These are phyloP conservation scores for Zea luxurians DNA, from an alignment of 176 grass and related monocot genomes.

Conservation along the genomic window DNA sequence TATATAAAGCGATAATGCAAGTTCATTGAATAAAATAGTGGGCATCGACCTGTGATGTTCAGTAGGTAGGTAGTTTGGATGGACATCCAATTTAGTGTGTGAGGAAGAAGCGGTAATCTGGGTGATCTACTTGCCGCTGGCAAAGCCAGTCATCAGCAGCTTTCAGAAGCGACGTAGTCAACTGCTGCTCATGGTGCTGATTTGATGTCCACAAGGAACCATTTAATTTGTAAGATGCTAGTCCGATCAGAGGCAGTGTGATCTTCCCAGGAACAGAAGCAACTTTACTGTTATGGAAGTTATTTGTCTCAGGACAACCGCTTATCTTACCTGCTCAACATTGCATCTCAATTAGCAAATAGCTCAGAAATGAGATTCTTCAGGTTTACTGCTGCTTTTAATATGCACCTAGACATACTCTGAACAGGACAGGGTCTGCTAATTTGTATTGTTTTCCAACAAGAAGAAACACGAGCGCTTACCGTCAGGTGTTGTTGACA, in stretches of 20 bases:
- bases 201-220: conserved; percentile 61
- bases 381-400: background rate
- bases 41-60: conserved; percentile 6
- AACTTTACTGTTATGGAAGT: conserved; percentile 30
- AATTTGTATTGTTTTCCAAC: conserved; percentile 6
- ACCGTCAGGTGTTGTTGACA: conserved; percentile 47
- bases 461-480: conserved; percentile 12
- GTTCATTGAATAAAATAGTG: conserved; percentile 16
- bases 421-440: conserved; percentile 3
- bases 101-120: conserved; percentile 73
- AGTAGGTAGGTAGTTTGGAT: conserved; percentile 13
- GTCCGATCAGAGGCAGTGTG: conserved; percentile 55
- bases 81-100: conserved; percentile 39
- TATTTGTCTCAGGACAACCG: conserved; percentile 32
- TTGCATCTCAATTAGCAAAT: conserved; percentile 34
- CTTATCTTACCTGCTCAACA: conserved; percentile 39
- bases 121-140: conserved; percentile 53
- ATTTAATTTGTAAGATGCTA: conserved; percentile 64
- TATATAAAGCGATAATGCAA: conserved; percentile 2
- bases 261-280: conserved; percentile 43
- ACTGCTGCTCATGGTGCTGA: conserved; percentile 42
- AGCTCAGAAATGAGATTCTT: conserved; percentile 15
- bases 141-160: conserved; percentile 67
- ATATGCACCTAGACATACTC: background rate
- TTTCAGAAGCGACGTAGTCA: conserved; percentile 51